Percentiles rank a stretch among this genome's conserved stretches.
Conservation (phyloP, 2,329 filamentous ascomycete species). For the Aspergillaceae sp. region DNA sequence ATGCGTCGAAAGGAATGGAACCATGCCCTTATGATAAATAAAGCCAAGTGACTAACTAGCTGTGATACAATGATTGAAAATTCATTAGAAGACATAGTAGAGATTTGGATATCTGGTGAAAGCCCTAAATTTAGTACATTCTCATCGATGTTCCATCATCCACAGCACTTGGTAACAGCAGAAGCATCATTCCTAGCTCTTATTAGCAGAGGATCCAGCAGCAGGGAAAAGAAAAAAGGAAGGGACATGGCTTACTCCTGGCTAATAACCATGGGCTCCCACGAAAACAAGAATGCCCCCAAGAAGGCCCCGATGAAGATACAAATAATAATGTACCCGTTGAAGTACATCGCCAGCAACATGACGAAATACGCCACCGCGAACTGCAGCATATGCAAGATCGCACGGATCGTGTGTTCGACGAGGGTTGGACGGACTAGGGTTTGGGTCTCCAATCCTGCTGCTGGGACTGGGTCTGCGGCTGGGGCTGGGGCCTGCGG, state of each 20-base stretch:
- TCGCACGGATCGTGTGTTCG: constrained; percentile 59
- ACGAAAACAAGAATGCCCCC: constrained; percentile 65
- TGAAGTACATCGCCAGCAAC: constrained; percentile 58
- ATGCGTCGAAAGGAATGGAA: no score
- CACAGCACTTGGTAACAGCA: constrained; percentile 17
- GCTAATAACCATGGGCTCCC: constrained; percentile 42
- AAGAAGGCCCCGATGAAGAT: constrained; percentile 69
- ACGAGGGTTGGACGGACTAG: constrained; percentile 48
- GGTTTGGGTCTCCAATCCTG: constrained; percentile 7
- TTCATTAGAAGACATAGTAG: no score
- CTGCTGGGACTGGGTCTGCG: background rate
- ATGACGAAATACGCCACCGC: constrained; percentile 72
- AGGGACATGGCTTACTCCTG: constrained; percentile 10
- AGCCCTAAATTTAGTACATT: no score
- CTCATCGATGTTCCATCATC: constrained; percentile 3
- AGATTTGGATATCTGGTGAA: no score
- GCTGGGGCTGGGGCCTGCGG: no score
- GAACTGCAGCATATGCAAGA: constrained; percentile 63
- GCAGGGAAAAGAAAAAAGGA: background rate
- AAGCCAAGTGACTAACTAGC: no score
- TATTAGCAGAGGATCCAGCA: background rate
- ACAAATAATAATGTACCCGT: constrained; percentile 69
- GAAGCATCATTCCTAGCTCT: constrained; percentile 14
- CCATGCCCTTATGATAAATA: no score
- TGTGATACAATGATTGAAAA: no score